Percentiles rank a stretch among this genome's conserved stretches.
These are phyloP conservation scores for Myriosclerotinia duriaeana DNA, from an alignment of 2,329 filamentous ascomycete genomes.

Conservation along the genomic window DNA sequence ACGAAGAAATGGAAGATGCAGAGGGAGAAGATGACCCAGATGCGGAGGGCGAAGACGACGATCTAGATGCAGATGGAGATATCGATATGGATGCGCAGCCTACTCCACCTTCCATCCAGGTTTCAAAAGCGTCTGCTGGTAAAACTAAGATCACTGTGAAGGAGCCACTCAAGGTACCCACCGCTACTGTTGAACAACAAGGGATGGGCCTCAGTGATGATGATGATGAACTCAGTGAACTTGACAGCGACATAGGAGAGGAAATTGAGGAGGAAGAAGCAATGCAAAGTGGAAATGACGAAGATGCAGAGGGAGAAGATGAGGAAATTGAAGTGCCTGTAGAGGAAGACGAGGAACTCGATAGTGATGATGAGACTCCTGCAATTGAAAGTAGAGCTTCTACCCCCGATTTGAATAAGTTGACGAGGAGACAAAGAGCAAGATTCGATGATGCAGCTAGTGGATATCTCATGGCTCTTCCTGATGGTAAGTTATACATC, in stretches of 20 bases:
- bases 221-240: conserved; percentile 42
- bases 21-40: conserved; percentile 44
- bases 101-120: conserved; percentile 38
- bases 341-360: conserved; percentile 42
- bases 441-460: conserved; percentile 53
- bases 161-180: conserved; percentile 30
- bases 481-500: conserved; percentile 42
- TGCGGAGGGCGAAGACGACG: conserved; percentile 44
- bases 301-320: conserved; percentile 49
- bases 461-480: conserved; percentile 45
- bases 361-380: conserved; percentile 44
- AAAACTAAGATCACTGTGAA: conserved; percentile 37
- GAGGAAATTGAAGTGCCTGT: conserved; percentile 45
- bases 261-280: conserved; percentile 54
- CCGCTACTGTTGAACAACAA: conserved; percentile 38
- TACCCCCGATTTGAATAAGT: conserved; percentile 62
- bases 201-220: conserved; percentile 39
- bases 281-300: conserved; percentile 41
- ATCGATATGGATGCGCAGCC: conserved; percentile 40
- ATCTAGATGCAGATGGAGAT: conserved; percentile 49
- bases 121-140: conserved; percentile 35
- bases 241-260: conserved; percentile 43
- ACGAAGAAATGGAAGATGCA: conserved; percentile 44
- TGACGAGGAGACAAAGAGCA: conserved; percentile 68
- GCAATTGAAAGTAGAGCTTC: conserved; percentile 53